phyloP scores from a whole-genome alignment of 257 asterid genomes.

The Scutellaria galericulata region DNA sequence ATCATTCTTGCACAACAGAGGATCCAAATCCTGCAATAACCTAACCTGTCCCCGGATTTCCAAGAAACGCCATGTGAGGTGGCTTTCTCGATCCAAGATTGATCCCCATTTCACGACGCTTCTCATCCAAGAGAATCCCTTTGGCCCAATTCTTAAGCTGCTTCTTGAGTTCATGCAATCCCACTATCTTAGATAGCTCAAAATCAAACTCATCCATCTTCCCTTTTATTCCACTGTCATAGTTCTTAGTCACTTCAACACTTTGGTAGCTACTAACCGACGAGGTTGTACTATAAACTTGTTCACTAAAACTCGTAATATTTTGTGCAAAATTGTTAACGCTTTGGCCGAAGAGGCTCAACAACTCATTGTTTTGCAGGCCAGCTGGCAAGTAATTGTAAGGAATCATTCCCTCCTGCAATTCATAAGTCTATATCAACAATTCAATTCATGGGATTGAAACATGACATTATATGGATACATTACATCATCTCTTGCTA shows the following conservation, averaged over 20 bases:
- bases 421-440: no score
- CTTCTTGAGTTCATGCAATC: constrained; percentile 62
- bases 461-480: constrained; percentile 27
- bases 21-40: neutral
- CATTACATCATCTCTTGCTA: constrained; percentile 46
- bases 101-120: constrained; percentile 79
- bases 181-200: constrained; percentile 74
- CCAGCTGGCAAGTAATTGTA: constrained; percentile 65
- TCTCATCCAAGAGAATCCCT: constrained; percentile 88
- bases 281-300: neutral
- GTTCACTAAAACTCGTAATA: no score
- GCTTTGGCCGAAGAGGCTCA: constrained; percentile 43
- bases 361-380: constrained; percentile 50
- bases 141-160: constrained; percentile 90
- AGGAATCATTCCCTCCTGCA: constrained; percentile 82
- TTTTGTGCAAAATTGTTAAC: neutral
- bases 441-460: no score
- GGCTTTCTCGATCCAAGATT: constrained; percentile 80
- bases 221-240: constrained; percentile 51
- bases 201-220: constrained; percentile 70
- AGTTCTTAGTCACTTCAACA: constrained; percentile 53
- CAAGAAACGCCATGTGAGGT: constrained; percentile 96
- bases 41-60: constrained; percentile 90
- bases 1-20: neutral
- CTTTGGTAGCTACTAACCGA: constrained; percentile 30